Evolutionary conservation across 805 yeast genomes (phyloP).

Genomic region (Candida easanensis): DNA sequence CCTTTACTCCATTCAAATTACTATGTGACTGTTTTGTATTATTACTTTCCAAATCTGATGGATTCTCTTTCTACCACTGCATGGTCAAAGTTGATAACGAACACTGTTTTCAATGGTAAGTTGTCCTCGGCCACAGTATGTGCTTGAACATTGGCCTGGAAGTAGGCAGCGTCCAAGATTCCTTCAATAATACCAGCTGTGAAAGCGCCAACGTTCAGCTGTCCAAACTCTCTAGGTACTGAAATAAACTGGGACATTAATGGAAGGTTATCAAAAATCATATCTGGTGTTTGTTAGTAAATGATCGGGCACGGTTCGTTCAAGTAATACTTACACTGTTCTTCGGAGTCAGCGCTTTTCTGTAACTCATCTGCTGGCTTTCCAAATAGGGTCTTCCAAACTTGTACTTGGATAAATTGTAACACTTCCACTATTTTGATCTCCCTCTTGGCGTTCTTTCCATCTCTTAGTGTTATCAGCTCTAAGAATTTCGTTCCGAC

Average conservation of each 20-base stretch:
- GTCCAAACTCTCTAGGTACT: conserved; percentile 76
- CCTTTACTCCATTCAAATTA: too few species aligned
- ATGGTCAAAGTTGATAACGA: conserved; percentile 66
- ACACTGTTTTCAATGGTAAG: conserved; percentile 67
- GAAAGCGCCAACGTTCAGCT: conserved; percentile 77
- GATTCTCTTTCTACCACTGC: conserved; percentile 54
- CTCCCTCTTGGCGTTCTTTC: conserved; percentile 65
- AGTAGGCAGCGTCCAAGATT: conserved; percentile 67
- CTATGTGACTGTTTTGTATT: too few species aligned
- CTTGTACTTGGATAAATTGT: conserved; percentile 66
- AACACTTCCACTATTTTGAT: conserved; percentile 61
- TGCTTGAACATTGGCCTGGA: conserved; percentile 77
- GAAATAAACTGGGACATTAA: conserved; percentile 67
- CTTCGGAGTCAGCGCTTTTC: conserved; percentile 62
- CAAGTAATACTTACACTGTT: conserved; percentile 38
- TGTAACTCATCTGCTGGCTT: conserved; percentile 72
- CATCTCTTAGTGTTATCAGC: conserved; percentile 64
- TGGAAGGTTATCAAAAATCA: conserved; percentile 71
- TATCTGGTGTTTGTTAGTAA: conserved; percentile 8
- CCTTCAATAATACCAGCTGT: conserved; percentile 87
- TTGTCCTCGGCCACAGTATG: conserved; percentile 66
- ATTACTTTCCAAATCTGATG: conserved; percentile 34
- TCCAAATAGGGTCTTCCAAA: conserved; percentile 77
- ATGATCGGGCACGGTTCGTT: not conserved
- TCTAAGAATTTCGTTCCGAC: conserved; percentile 74